Evolutionary conservation across 805 yeast species (phyloP), one percentile per base, ranked within the genome.

Genomic region (Torulaspora quercuum): DNA sequence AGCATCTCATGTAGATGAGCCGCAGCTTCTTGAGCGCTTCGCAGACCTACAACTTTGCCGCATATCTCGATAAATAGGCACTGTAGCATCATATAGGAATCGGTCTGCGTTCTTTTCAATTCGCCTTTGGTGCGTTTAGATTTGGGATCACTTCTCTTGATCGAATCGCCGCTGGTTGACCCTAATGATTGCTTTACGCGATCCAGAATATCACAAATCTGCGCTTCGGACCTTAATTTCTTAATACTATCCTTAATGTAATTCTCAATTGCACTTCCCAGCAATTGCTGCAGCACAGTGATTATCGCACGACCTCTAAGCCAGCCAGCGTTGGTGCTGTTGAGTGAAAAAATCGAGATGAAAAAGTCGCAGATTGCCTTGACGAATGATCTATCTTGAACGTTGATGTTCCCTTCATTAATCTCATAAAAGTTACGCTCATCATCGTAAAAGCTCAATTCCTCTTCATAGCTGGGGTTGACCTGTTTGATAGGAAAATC

Each of bases 261-360:
- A 53, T 77, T 80, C 53, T 89, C 96, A 34, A 89, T 80, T 0
- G 96, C 82, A 2, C 90, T 83, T 0, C 97, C 97, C 24, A 89
- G 69, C 1, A 89, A 59, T 55, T 87, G 95, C 57, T 88, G 96
- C 35, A 89, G 63, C 3, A 89, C 76, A 4, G 87, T 78, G 24
- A 88, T 70, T 6, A 87, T 68, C 0, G 96, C 95, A 28, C 88
- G 68, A 0, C 95, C 97, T 35, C 95, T 66, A 1, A 89, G 60
- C 95, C 95, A 86, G 16, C 55, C 48, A 30, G 78, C 76, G 30
- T 76, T 78, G 1, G 83, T 70, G 30, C 66, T 69, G 36, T 76
- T 74, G 14, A 85, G 59, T 19, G 83, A 77, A 59, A 89, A 89
- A 1, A 87, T 52, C 0, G 81, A 67, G 12, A 85, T 72, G 34